phyloP scores from a whole-genome alignment of 2,329 filamentous ascomycete species.

The Scedosporium aurantiacum region DNA sequence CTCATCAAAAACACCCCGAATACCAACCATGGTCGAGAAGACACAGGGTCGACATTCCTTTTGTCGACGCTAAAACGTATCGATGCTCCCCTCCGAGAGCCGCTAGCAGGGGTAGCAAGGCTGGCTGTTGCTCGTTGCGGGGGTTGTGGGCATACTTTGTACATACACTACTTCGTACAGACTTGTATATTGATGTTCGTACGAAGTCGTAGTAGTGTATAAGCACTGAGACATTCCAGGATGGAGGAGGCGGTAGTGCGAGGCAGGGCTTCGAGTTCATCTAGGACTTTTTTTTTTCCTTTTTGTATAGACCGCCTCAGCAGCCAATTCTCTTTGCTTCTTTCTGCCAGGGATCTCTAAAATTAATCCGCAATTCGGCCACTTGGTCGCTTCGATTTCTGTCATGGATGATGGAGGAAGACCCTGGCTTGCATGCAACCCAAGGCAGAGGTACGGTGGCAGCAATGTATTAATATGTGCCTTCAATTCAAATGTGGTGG shows the following conservation, averaged over 20 bases:
- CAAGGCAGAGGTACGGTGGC: not conserved
- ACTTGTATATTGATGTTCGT: too few species aligned
- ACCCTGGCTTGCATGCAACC: not conserved
- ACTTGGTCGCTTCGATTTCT: not conserved
- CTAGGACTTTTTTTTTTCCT: not conserved
- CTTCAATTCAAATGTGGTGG: not conserved
- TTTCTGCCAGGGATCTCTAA: not conserved
- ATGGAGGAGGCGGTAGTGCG: too few species aligned
- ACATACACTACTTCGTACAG: not conserved
- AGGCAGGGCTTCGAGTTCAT: too few species aligned
- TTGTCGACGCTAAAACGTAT: not conserved
- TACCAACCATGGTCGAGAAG: not conserved
- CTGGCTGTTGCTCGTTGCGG: not conserved
- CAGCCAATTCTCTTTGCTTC: not conserved
- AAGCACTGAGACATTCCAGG: too few species aligned
- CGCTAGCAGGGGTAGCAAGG: constrained; percentile 1
- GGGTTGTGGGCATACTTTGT: not conserved
- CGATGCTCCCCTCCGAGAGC: not conserved
- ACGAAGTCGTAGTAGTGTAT: too few species aligned
- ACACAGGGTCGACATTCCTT: not conserved
- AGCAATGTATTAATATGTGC: too few species aligned
- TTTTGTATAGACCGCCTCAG: not conserved
- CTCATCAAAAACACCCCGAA: not conserved
- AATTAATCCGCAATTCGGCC: not conserved
- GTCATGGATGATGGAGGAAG: not conserved